A percentile compares a stretch with the other conserved stretches of the same genome.
Conservation (phyloP, 2,329 filamentous ascomycete species). For the Fusarium mangiferae region DNA sequence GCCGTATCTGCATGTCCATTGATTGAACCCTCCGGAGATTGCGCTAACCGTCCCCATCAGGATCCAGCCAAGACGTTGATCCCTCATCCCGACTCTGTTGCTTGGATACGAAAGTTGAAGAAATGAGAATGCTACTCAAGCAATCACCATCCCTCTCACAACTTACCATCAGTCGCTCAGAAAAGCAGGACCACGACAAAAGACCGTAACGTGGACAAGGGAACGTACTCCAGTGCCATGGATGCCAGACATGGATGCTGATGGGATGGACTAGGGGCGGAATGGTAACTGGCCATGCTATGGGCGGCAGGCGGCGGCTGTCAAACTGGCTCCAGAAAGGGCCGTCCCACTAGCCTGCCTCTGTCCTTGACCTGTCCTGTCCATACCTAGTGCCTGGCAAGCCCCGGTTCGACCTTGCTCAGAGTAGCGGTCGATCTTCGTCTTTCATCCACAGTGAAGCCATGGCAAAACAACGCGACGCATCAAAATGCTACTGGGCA, state of each 20-base stretch:
- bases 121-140: slow-evolving; percentile 37
- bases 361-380: slow-evolving; percentile 15
- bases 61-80: slow-evolving; percentile 9
- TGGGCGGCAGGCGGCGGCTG: slow-evolving; percentile 43
- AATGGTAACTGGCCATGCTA: slow-evolving; percentile 39
- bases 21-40: slow-evolving; percentile 30
- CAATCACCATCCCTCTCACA: slow-evolving; percentile 5
- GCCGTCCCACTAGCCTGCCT: slow-evolving; percentile 45
- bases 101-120: slow-evolving; percentile 21
- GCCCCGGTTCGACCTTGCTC: slow-evolving; percentile 34
- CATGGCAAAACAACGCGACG: slow-evolving; percentile 23
- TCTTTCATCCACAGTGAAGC: slow-evolving; percentile 19
- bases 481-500: slow-evolving; percentile 11
- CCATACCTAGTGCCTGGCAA: slow-evolving; percentile 29
- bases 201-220: slow-evolving; percentile 22
- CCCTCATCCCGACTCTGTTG: slow-evolving; percentile 12
- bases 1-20: slow-evolving; percentile 18
- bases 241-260: slow-evolving; percentile 31
- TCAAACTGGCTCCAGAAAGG: slow-evolving; percentile 45
- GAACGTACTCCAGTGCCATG: slow-evolving; percentile 19
- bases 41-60: slow-evolving; percentile 19
- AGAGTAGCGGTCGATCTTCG: slow-evolving; percentile 37
- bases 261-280: slow-evolving; percentile 36
- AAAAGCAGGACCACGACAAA: slow-evolving; percentile 14
- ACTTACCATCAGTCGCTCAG: slow-evolving; percentile 20